Percentiles rank a stretch among this genome's conserved stretches.
Conservation (phyloP, 805 yeast genomes). For the Komagataella ulmi region DNA sequence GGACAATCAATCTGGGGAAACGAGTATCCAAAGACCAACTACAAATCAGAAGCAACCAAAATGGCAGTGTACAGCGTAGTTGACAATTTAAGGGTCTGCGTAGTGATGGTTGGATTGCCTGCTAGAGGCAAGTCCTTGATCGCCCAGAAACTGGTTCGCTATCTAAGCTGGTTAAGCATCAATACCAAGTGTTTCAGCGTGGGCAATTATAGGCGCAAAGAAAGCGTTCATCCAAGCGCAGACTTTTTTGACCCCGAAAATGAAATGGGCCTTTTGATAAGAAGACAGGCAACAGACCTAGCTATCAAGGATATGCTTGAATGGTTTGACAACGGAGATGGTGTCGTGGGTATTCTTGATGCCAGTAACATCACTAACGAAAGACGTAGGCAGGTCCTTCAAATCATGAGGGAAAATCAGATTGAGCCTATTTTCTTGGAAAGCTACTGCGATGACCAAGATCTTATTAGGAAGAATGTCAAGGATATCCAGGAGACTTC, state of each 20-base stretch:
- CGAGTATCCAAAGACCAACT: background rate
- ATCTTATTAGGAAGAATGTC: slow-evolving; percentile 65
- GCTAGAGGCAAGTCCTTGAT: slow-evolving; percentile 92
- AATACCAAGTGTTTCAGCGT: slow-evolving; percentile 82
- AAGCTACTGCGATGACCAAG: slow-evolving; percentile 79
- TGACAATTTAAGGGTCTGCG: slow-evolving; percentile 69
- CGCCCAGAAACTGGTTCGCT: slow-evolving; percentile 85
- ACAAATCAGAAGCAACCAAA: slow-evolving; percentile 2
- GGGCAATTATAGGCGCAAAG: slow-evolving; percentile 67
- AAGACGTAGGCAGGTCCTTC: slow-evolving; percentile 52
- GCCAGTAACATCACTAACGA: slow-evolving; percentile 80
- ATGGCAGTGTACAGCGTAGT: slow-evolving; percentile 51
- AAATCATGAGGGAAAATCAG: slow-evolving; percentile 39
- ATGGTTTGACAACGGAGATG: slow-evolving; percentile 74
- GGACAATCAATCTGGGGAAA: background rate
- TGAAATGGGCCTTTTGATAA: slow-evolving; percentile 43
- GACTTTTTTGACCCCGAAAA: slow-evolving; percentile 66
- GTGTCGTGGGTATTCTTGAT: slow-evolving; percentile 87
- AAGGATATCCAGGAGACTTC: slow-evolving; percentile 78
- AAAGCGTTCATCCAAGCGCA: slow-evolving; percentile 48
- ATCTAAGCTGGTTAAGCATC: slow-evolving; percentile 84
- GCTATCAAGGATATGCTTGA: slow-evolving; percentile 73
- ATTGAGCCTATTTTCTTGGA: slow-evolving; percentile 90
- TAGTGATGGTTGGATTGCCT: slow-evolving; percentile 79
- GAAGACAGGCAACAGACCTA: slow-evolving; percentile 54